Evolutionary conservation across 257 asterid genomes (phyloP).

Genomic region (Buddleja alternifolia): DNA sequence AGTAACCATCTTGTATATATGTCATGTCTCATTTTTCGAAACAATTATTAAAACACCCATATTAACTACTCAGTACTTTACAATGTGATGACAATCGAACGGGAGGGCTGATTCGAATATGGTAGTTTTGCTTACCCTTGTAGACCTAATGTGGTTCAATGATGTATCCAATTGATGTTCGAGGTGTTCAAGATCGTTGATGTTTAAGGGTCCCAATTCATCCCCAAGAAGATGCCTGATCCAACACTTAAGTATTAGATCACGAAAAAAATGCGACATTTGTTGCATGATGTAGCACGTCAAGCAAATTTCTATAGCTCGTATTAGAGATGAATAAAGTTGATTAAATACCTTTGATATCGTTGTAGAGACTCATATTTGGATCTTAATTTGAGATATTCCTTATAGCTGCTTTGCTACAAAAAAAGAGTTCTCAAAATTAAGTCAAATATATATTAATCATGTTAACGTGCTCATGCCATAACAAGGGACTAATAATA

Average conservation of each 20-base stretch:
- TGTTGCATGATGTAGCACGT: not conserved
- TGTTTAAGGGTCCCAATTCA: conserved; percentile 81
- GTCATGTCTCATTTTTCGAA: too few relatives aligned
- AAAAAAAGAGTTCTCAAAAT: conserved; percentile 6
- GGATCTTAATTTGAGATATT: conserved; percentile 74
- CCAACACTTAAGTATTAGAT: conserved; percentile 8
- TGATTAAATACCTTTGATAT: conserved; percentile 68
- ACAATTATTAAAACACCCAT: too few relatives aligned
- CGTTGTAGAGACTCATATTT: conserved; percentile 87
- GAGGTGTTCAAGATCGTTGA: conserved; percentile 82
- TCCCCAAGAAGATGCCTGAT: conserved; percentile 96
- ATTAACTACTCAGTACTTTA: too few relatives aligned
- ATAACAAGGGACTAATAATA: too few relatives aligned
- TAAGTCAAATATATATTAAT: too few relatives aligned
- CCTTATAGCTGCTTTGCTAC: conserved; percentile 88
- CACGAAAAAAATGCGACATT: not conserved
- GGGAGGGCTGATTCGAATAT: too few relatives aligned
- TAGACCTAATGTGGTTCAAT: conserved; percentile 85
- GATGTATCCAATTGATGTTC: conserved; percentile 87
- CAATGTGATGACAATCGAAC: not conserved
- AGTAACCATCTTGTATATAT: too few relatives aligned
- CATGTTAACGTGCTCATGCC: too few relatives aligned
- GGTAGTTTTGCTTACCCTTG: conserved; percentile 62
- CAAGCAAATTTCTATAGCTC: not conserved
- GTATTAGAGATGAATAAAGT: not conserved